Evolutionary conservation across 495 filamentous ascomycete species (phyloP).

Genomic region (Podospora pseudocomata): DNA sequence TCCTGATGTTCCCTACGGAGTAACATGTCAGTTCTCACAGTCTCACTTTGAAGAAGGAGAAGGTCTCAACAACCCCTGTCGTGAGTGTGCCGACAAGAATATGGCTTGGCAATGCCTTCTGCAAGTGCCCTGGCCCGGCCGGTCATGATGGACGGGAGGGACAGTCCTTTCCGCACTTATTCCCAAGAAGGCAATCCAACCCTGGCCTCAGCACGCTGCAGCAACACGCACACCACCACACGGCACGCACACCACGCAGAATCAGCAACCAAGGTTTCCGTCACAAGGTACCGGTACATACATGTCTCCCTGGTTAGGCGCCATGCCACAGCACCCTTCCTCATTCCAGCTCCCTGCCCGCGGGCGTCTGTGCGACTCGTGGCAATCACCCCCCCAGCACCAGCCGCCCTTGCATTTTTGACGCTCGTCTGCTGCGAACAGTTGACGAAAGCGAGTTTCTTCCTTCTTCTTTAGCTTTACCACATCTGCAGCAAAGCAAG

Average conservation of each 20-base stretch:
- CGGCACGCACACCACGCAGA: not conserved
- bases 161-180: conserved; percentile 21
- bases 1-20: not conserved
- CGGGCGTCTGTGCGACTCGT: conserved; percentile 24
- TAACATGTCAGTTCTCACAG: not conserved
- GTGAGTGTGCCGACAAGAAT: not conserved
- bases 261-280: not conserved
- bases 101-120: conserved; percentile 15
- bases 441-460: conserved; percentile 8
- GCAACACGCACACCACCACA: not conserved
- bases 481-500: not conserved
- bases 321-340: conserved; percentile 17
- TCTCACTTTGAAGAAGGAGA: not conserved
- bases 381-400: conserved; percentile 4
- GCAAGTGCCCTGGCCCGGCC: conserved; percentile 33
- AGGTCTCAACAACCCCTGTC: not conserved
- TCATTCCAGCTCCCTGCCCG: conserved; percentile 12
- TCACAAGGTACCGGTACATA: conserved; percentile 25
- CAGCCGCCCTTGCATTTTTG: conserved; percentile 11
- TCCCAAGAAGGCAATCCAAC: conserved; percentile 18
- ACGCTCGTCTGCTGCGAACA: conserved; percentile 20
- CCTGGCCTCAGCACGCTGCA: conserved; percentile 4
- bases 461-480: not conserved
- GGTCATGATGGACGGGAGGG: conserved; percentile 27
- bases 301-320: conserved; percentile 16